Evolutionary conservation across 2,329 filamentous ascomycete species (phyloP).

Genomic region (Fusarium sp.): DNA sequence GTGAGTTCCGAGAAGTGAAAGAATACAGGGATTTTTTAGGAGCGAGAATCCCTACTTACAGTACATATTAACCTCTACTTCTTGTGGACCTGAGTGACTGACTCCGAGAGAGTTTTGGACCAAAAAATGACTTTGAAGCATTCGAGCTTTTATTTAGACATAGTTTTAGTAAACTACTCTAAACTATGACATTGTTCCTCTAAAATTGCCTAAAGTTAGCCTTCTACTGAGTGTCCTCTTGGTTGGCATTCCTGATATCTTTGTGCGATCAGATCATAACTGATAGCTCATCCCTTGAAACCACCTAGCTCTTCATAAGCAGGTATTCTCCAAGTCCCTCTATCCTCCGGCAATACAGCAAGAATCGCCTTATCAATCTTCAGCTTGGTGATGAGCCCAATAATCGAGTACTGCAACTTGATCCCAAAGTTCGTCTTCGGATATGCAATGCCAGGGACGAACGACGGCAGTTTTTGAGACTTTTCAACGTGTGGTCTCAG

Average conservation of each 20-base stretch:
- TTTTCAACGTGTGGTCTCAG: slow-evolving; percentile 52
- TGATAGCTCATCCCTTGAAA: not conserved
- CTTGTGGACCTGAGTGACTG: not conserved
- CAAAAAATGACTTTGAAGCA: too few relatives aligned
- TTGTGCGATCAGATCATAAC: not conserved
- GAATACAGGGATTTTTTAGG: too few relatives aligned
- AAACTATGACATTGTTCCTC: not conserved
- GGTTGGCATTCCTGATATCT: not conserved
- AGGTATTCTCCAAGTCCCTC: slow-evolving; percentile 21
- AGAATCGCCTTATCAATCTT: slow-evolving; percentile 25
- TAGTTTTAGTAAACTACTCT: not conserved
- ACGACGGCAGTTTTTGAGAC: slow-evolving; percentile 47
- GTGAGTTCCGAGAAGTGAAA: not conserved
- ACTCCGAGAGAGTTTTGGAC: not conserved
- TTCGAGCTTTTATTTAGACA: not conserved
- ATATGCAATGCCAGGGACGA: slow-evolving; percentile 39
- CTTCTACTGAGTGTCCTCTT: too few relatives aligned
- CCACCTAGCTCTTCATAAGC: not conserved
- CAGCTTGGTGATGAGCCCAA: slow-evolving; percentile 12
- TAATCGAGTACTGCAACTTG: slow-evolving; percentile 29
- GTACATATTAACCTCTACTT: not conserved
- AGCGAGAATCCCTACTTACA: not conserved
- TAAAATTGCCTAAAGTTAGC: too few relatives aligned
- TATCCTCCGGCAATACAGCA: slow-evolving; percentile 16
- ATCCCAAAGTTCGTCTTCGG: slow-evolving; percentile 42